Evolutionary conservation across 2,329 filamentous ascomycete genomes (phyloP), one percentile per base, ranked within the genome.

Genomic region (Aspergillus clavatus): DNA sequence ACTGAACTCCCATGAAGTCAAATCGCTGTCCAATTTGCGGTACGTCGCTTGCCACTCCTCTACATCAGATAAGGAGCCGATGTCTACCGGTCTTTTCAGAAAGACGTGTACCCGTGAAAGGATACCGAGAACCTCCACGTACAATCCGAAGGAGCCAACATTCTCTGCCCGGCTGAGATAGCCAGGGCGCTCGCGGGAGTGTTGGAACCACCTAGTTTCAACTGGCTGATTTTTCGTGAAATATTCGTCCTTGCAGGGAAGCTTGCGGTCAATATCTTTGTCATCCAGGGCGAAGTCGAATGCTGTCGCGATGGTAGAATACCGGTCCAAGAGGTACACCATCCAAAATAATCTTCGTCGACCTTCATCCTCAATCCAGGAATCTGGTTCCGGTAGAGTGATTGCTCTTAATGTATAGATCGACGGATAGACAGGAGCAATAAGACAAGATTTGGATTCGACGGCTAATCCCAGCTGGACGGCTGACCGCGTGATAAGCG

Each of bases 241-340:
- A 3, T 90, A 74, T 55, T 95, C 87, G 55, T 95, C 89, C 33
- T 88, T 83, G 59, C 90, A 96, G 1, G 90, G 90, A 6, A 96
- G 72, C 40, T 82, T 87, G 19, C 90, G 81, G 61, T 95, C 89
- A 36, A 95, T 91, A 59, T 95, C 89, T 60, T 85, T 87, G 59
- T 95, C 89, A 54, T 91, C 84, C 14, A 96, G 71, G 0, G 88
- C 87, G 62, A 95, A 95, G 56, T 95, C 89, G 56, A 95, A 95
- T 0, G 90, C 89, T 0, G 90, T 95, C 0, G 89, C 85, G 45
- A 95, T 84, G 0, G 89, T 95, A 1, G 89, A 89, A 61, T 95
- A 95, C 40, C 90, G 79, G 63, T 96, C 90, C 5, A 96, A 76
- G 10, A 95, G 71, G 61, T 95, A 96, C 8, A 95, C 83, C 83